Evolutionary conservation across 352 stramenopile species (phyloP), one percentile per base, ranked within the genome.

Genomic region (Pilasporangium apinafurcum): DNA sequence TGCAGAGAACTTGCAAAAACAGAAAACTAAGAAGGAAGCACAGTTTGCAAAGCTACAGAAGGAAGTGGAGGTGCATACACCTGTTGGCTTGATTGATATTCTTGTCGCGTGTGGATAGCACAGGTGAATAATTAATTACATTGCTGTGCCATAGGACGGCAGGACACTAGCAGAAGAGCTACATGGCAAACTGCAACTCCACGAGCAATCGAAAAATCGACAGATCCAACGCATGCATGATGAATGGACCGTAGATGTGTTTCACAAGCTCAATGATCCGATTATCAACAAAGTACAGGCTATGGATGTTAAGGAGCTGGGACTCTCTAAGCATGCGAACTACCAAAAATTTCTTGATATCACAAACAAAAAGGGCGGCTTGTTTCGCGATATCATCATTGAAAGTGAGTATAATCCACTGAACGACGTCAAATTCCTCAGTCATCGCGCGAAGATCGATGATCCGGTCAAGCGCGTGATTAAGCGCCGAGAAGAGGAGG

Each of bases 331-430:
- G 42, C 62, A 76, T 35, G 62, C 80, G 48, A 63, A 66, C 24
- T 87, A 90, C 41, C 69, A 85, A 48, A 77, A 74, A 37, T 90
- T 87, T 42, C 55, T 90, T 9, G 75, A 87, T 48, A 83, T 84
- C 52, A 85, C 72, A 35, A 86, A 87, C 62, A 87, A 87, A 55
- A 88, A 88, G 43, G 74, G 71, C 7, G 73, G 72, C 8, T 59
- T 90, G 43, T 90, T 86, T 36, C 78, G 78, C 40, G 78, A 90
- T 44, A 90, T 90, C 47, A 90, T 87, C 51, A 90, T 87, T 37
- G 74, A 87, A 42, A 90, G 72, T 58, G 74, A 90, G 56, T 90
- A 90, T 54, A 85, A 87, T 36, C 78, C 74, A 42, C 56, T 90
- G n/a, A 59, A 64, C 20, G 74, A 90, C 31, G 56, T 69, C 22